phyloP scores from a whole-genome alignment of 768 basidiomycete genomes.

The Steccherinum ochraceum region DNA sequence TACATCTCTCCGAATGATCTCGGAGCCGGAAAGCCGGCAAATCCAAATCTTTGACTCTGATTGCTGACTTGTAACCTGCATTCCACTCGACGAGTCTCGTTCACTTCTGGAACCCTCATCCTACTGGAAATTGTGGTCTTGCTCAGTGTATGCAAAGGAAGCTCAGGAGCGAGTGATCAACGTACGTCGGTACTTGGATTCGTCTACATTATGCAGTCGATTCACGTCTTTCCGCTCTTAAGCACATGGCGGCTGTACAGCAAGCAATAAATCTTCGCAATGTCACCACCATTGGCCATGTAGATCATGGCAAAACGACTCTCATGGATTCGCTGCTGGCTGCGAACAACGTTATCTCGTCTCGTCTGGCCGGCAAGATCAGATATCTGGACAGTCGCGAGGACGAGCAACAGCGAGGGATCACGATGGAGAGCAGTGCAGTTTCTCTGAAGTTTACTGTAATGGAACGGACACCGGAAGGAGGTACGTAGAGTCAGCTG shows the following conservation, averaged over 20 bases:
- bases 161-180: too few species aligned
- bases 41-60: too few species aligned
- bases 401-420: conserved; percentile 96
- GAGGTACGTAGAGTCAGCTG: conserved; percentile 40
- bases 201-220: too few species aligned
- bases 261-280: conserved; percentile 53
- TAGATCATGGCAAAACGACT: conserved; percentile 96
- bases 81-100: too few species aligned
- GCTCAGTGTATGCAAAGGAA: too few species aligned
- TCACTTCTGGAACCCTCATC: too few species aligned
- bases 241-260: neutral
- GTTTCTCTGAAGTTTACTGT: conserved; percentile 87
- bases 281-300: conserved; percentile 83
- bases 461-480: conserved; percentile 44
- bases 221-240: too few species aligned
- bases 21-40: too few species aligned
- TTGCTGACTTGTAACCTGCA: too few species aligned
- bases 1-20: too few species aligned
- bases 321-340: conserved; percentile 93
- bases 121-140: too few species aligned
- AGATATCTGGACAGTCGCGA: conserved; percentile 93
- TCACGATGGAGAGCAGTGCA: conserved; percentile 98
- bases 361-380: conserved; percentile 92
- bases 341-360: conserved; percentile 95
- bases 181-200: too few species aligned